These are phyloP conservation scores for Pisolithus thermaeus DNA, from an alignment of 1,284 basidiomycete genomes.

Conservation along the genomic window DNA sequence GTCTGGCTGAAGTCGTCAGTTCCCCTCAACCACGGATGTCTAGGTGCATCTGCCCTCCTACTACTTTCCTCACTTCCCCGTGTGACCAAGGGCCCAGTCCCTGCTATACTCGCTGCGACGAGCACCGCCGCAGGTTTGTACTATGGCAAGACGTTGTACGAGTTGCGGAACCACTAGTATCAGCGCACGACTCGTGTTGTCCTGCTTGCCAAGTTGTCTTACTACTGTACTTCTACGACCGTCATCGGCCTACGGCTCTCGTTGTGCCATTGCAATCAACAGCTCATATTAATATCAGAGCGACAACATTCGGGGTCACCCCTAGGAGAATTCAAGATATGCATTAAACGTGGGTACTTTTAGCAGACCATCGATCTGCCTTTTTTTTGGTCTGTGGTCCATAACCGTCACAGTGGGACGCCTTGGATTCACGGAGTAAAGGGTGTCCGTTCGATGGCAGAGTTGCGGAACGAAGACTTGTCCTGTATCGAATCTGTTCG, in stretches of 20 bases:
- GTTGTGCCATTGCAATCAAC: too few relatives aligned
- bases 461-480: conserved; percentile 72
- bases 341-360: too few relatives aligned
- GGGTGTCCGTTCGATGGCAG: conserved; percentile 52
- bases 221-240: not conserved
- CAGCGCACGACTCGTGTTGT: not conserved
- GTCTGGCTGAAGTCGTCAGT: not conserved
- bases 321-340: too few relatives aligned
- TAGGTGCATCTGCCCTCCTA: conserved; percentile 74
- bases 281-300: too few relatives aligned
- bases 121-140: conserved; percentile 60
- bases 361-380: too few relatives aligned
- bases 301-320: too few relatives aligned
- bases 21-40: not conserved
- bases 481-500: conserved; percentile 73
- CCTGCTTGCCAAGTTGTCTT: not conserved
- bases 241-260: too few relatives aligned
- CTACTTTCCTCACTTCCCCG: conserved; percentile 77
- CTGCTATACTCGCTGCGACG: conserved; percentile 59
- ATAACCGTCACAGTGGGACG: not conserved
- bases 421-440: conserved; percentile 19
- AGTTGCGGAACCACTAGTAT: conserved; percentile 32
- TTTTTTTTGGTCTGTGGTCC: conserved; percentile 3
- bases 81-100: conserved; percentile 71
- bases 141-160: conserved; percentile 63